Evolutionary conservation across 192 early-diverging fungal species (phyloP).

Genomic region (Linnemannia zychae): DNA sequence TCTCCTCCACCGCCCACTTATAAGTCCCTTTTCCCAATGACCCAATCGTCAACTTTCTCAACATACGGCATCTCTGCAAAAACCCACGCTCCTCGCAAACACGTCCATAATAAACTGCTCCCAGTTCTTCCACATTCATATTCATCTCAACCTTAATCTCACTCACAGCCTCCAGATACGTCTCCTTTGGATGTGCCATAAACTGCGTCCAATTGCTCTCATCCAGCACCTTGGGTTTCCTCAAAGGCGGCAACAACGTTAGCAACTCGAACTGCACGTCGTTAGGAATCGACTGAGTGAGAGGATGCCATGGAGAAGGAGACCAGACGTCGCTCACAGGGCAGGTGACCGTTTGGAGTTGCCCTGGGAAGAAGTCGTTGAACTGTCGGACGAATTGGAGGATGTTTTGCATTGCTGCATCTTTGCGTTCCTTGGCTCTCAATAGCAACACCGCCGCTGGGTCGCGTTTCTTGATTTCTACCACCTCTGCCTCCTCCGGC

Average conservation of each 20-base stretch:
- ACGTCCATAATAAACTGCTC: background rate
- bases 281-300: background rate
- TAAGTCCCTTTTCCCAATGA: background rate
- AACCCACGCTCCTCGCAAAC: background rate
- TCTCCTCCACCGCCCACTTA: background rate
- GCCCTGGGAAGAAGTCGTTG: background rate
- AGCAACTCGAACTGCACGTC: background rate
- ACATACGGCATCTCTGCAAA: background rate
- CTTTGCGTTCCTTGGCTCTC: background rate
- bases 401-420: background rate
- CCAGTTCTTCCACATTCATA: background rate
- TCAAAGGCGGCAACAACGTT: background rate
- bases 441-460: background rate
- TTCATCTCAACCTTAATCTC: background rate
- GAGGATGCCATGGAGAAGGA: background rate
- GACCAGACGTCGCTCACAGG: background rate
- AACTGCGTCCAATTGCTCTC: background rate
- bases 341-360: background rate
- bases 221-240: background rate
- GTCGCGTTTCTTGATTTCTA: too few species aligned
- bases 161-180: background rate
- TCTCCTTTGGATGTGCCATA: background rate
- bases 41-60: background rate
- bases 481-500: background rate
- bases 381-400: background rate